Base-by-base conservation (phyloP, 139 green algal species). In the Edaphochlamys debaryana region DNA sequence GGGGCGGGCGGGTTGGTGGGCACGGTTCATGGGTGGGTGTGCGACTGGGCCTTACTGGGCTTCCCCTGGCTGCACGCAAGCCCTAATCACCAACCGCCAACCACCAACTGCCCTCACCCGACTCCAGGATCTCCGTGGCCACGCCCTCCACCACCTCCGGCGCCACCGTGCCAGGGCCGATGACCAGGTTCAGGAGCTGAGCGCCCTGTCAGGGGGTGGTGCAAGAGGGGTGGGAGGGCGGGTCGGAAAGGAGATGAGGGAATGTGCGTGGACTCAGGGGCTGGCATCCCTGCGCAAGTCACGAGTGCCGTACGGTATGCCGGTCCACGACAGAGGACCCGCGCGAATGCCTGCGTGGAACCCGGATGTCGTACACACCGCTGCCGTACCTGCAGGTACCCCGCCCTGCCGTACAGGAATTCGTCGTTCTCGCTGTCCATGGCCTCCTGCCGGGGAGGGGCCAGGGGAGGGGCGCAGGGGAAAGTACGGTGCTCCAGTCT, bases 361-460 rank as follows among this genome's bases (percentile, higher is more conserved):
- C 30, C 25, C 6, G 5, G 17, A 15, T 32, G 56, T n/a, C 32
- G 54, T 34, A 36, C 80, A 80, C 54, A 73, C 52, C 4, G 45
- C 5, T 56, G 56, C 67, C 74, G 36, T 41, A 82, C 52, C 79
- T 89, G 85, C n/a, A 79, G 54, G 72, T 75, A 81, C 4, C 75
- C 75, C 58, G 75, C 62, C 34, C 63, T 58, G 45, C 79, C 54
- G 79, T 78, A 85, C 67, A 85, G 45, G 45, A 69, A 81, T 60
- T 81, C 75, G 60, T 81, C 60, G 41, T 81, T 81, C 32, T 81
- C 75, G 40, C 40, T 72, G 75, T 71, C 60, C 75, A 81, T 71
- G 75, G 75, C 75, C 29, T 42, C 54, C 73, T 80, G 73, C 30
- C 13, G 7, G 15, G n/a, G n/a, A n/a, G 20, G 42, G 69, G 69